phyloP scores from a whole-genome alignment of 805 yeast species.

The Saccharomyces mikatae region DNA sequence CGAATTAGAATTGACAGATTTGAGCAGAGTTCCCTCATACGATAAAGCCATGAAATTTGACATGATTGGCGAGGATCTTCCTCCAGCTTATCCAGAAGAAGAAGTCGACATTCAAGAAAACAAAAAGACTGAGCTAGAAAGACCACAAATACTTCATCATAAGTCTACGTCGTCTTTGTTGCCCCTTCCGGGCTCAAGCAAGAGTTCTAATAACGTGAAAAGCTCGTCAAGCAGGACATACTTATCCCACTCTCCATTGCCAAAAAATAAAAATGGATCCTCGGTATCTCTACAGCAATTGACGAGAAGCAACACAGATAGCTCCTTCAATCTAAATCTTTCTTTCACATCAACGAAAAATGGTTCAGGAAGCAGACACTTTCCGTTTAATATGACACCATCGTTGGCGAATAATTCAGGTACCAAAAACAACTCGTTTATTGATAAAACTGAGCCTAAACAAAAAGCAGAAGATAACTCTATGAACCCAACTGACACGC shows the following conservation, averaged over 20 bases:
- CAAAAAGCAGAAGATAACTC: not conserved
- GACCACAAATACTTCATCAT: slow-evolving; percentile 24
- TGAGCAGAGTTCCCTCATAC: slow-evolving; percentile 80
- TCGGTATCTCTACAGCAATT: slow-evolving; percentile 16
- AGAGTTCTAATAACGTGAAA: not conserved
- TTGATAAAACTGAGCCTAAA: not conserved
- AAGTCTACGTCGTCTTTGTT: slow-evolving; percentile 18
- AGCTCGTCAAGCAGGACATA: slow-evolving; percentile 8
- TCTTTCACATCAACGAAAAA: slow-evolving; percentile 7
- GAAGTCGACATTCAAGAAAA: not conserved
- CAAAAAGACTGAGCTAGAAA: slow-evolving; percentile 11
- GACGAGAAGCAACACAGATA: slow-evolving; percentile 10
- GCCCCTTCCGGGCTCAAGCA: slow-evolving; percentile 4
- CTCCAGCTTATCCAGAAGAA: slow-evolving; percentile 54
- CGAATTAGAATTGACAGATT: slow-evolving; percentile 36
- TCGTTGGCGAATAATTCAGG: slow-evolving; percentile 4
- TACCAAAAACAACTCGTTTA: not conserved
- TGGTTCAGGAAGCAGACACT: slow-evolving; percentile 18
- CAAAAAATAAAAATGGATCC: slow-evolving; percentile 23
- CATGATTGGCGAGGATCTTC: slow-evolving; percentile 43
- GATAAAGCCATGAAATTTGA: slow-evolving; percentile 57
- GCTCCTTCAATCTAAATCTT: slow-evolving; percentile 4
- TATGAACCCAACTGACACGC: not conserved
- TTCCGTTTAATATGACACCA: slow-evolving; percentile 27
- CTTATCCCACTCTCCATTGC: slow-evolving; percentile 12